Base-by-base conservation (phyloP, 345 rosid genomes). In the Salix dunnii region DNA sequence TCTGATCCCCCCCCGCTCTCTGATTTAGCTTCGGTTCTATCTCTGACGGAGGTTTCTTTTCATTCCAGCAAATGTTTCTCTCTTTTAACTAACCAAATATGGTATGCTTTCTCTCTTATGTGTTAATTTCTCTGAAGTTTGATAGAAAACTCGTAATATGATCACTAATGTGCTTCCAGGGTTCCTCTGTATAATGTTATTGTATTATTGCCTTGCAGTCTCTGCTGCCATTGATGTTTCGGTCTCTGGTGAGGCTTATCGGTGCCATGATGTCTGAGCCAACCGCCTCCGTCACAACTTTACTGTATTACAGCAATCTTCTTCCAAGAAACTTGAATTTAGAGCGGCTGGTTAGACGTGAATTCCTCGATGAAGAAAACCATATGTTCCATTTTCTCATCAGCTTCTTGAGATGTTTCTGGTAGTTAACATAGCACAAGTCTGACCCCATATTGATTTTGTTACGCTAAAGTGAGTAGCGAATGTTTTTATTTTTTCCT, bases 291-390 rank as follows among this genome's bases (percentile, higher is more conserved):
- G 23, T 83, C 30, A 53, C 85, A 33, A 83, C 85, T n/a, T 5
- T 83, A 5, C 33, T 83, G 40, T 74, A 74, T 48, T 71, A 80
- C 79, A 80, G 81, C 55, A 31, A 77, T 65, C 78, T 74, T 21
- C 86, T 83, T 11, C 86, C 86, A 1, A 51, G 83, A 71, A 77
- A 77, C 70, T 20, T 70, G 60, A 80, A 83, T 46, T 38, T 80
- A 16, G 74, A 77, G 33, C 43, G 86, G 38, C 49, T 74, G 49
- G 78, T 83, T 71, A 79, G 75, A 12, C 58, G 68, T 13, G 86
- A 83, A 17, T 66, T 79, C 67, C 73, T 83, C 12, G 28, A 69
- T 62, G 28, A 51, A 5, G 83, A 80, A 3, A 83, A 80, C 65
- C 53, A 53, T 30, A 21, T 83, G 30, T 83, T 83, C 74, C 72